phyloP scores from a whole-genome alignment of 495 filamentous ascomycete genomes.

The Penicillium desertorum region DNA sequence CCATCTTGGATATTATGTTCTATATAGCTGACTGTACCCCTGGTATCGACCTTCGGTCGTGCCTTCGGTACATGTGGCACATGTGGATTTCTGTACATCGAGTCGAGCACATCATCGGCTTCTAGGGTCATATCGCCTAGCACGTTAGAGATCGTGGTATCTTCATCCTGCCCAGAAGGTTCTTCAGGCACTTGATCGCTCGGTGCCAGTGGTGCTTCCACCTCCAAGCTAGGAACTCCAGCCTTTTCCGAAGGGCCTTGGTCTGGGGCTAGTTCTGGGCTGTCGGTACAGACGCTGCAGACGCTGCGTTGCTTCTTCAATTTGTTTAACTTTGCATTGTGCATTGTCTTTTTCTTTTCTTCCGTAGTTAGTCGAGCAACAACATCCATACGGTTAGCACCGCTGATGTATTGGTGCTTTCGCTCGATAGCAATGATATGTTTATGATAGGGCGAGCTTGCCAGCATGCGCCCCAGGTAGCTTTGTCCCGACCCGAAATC shows the following conservation, averaged over 20 bases:
- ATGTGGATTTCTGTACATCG: constrained; percentile 1
- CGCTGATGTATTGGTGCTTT: constrained; percentile 76
- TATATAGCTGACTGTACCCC: constrained; percentile 52
- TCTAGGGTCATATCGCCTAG: constrained; percentile 41
- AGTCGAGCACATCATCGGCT: constrained; percentile 32
- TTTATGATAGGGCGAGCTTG: constrained; percentile 78
- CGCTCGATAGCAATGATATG: constrained; percentile 91
- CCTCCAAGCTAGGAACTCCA: constrained; percentile 12
- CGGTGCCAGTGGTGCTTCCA: neutral
- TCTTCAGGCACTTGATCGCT: constrained; percentile 37
- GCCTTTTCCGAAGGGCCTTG: constrained; percentile 26
- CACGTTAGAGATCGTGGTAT: constrained; percentile 35
- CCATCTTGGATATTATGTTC: constrained; percentile 60
- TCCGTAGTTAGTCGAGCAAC: constrained; percentile 67
- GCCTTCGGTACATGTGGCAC: neutral
- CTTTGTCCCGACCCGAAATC: constrained; percentile 97
- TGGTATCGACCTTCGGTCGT: constrained; percentile 16
- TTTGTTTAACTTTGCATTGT: constrained; percentile 8
- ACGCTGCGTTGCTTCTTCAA: constrained; percentile 59
- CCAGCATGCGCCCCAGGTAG: constrained; percentile 86
- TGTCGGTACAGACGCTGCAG: constrained; percentile 43
- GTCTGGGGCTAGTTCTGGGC: constrained; percentile 36
- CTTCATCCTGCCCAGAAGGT: constrained; percentile 37
- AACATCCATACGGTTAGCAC: constrained; percentile 79
- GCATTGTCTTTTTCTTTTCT: constrained; percentile 52